A percentile compares a stretch with the other conserved stretches of the same genome.
Evolutionary conservation across 208 protist genomes (phyloP).

Genomic region (Trypanosoma vivax): DNA sequence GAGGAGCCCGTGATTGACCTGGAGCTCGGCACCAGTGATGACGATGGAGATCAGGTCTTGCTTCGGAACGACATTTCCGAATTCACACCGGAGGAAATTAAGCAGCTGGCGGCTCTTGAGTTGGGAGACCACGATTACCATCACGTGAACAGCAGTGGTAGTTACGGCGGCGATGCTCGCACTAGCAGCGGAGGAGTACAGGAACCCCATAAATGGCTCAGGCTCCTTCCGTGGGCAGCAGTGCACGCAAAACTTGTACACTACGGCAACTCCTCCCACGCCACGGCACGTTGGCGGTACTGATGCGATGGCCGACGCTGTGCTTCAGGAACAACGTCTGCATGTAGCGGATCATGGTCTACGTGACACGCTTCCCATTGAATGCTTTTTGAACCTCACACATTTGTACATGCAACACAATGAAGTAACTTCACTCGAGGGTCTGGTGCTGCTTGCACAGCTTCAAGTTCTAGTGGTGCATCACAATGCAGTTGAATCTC

Average conservation of each 20-base stretch:
- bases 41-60: background rate
- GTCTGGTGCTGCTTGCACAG: slow-evolving; percentile 49
- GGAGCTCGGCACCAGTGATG: slow-evolving; percentile 1
- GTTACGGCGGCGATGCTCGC: background rate
- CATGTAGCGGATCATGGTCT: slow-evolving; percentile 41
- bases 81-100: slow-evolving; percentile 47
- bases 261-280: slow-evolving; percentile 26
- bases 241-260: slow-evolving; percentile 3
- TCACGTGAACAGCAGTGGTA: background rate
- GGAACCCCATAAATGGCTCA: background rate
- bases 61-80: slow-evolving; percentile 21
- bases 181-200: background rate
- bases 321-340: slow-evolving; percentile 38
- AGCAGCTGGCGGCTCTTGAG: slow-evolving; percentile 32
- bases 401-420: slow-evolving; percentile 82
- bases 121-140: slow-evolving; percentile 21
- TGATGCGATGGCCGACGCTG: slow-evolving; percentile 55
- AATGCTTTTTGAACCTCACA: slow-evolving; percentile 69
- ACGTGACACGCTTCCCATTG: slow-evolving; percentile 23
- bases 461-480: slow-evolving; percentile 66
- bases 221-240: background rate
- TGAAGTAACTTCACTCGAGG: slow-evolving; percentile 37
- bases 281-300: slow-evolving; percentile 39
- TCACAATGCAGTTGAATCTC: slow-evolving; percentile 55
- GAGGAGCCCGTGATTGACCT: slow-evolving; percentile 28